Evolutionary conservation across 2,329 filamentous ascomycete species (phyloP).

Genomic region (Colletotrichum sp.): DNA sequence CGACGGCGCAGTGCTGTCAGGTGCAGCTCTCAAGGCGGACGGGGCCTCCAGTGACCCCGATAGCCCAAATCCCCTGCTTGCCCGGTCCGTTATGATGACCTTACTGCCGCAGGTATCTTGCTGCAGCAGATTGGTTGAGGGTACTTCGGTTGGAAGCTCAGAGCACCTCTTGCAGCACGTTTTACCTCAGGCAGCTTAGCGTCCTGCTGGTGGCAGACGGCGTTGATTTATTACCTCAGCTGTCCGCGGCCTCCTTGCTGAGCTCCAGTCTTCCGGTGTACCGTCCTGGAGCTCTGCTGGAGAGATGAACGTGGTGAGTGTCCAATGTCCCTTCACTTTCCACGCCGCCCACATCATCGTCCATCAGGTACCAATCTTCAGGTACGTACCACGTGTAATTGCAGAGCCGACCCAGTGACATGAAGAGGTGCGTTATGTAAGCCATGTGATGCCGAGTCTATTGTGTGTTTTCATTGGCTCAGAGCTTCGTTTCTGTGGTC

Average conservation of each 20-base stretch:
- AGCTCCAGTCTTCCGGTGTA: not conserved
- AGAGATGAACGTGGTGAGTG: not conserved
- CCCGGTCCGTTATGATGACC: not conserved
- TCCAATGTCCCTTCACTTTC: not conserved
- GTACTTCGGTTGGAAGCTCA: not conserved
- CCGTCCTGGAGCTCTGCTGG: not conserved
- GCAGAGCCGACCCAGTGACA: not conserved
- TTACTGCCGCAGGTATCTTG: not conserved
- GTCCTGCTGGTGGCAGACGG: not conserved
- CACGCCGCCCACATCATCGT: not conserved
- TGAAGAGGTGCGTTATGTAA: constrained; percentile 8
- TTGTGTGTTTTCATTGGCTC: not conserved
- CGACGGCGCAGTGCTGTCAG: not conserved
- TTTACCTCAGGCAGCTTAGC: not conserved
- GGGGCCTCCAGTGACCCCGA: not conserved
- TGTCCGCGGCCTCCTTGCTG: not conserved
- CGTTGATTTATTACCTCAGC: not conserved
- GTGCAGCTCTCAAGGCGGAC: not conserved
- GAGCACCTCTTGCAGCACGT: not conserved
- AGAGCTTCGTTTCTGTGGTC: not conserved
- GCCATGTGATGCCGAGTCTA: not conserved
- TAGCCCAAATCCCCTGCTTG: not conserved
- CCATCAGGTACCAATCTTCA: not conserved
- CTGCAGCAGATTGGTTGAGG: not conserved
- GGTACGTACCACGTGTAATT: not conserved